Evolutionary conservation across 2,329 filamentous ascomycete genomes (phyloP), one percentile per base, ranked within the genome.

Genomic region (Colletotrichum tropicale): DNA sequence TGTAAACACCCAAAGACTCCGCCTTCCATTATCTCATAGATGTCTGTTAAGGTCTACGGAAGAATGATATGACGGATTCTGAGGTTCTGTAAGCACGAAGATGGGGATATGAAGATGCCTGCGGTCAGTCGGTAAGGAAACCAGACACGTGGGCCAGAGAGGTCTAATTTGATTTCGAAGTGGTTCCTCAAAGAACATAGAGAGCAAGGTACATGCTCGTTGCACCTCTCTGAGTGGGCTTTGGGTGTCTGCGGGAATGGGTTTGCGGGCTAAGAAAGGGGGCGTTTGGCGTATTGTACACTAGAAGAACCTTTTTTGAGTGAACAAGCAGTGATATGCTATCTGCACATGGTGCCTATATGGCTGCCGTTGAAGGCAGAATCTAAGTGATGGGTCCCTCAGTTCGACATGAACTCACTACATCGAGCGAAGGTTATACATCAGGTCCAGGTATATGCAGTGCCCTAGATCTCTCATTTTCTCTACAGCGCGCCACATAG

Each of bases 211-310:
- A 58, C 55, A 30, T 30, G 24, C 55, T 52, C 43, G 43, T 52
- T 52, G 43, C 43, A 12, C 43, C 43, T 52, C n/a, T 52, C 43
- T 4, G 28, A 12, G n/a, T 34, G 13, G n/a, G n/a, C 8, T 15
- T 15, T 43, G 34, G 34, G 32, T 43, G 34, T 38, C 13, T 26
- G n/a, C n/a, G 21, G 18, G 9, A 36, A 21, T 30, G 28, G 24
- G 69, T 21, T 36, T 30, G 34, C 60, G 24, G 58, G 71, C 58
- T 64, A 34, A 26, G 52, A 16, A 60, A 38, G 16, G 21, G 21
- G 74, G 74, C 30, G 70, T 66, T 64, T 26, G 74, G 74, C 34
- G 70, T 24, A 24, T 3, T 69, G 48, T 65, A 74, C 30, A 43
- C 8, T 67, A 68, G 73, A 30, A 28, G 58, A 21, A 52, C 26